Conservation (phyloP, 257 asterid genomes). For the Solanum chiquidenum region DNA sequence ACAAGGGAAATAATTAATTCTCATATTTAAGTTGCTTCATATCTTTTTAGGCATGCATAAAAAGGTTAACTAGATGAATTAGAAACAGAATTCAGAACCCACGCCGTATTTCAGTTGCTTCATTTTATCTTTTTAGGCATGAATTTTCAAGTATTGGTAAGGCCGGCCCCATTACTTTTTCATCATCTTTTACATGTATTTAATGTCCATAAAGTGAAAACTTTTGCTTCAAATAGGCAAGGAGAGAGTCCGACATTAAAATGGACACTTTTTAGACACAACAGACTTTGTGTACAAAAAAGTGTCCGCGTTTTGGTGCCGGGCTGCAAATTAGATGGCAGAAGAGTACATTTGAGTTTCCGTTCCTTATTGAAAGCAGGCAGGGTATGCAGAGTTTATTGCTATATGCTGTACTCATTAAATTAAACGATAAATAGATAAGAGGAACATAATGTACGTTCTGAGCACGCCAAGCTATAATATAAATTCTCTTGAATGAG, state of each 20-base stretch:
- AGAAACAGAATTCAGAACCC: neutral
- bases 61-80: neutral
- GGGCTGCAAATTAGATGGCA: neutral
- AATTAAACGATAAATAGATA: neutral
- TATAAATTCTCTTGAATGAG: neutral
- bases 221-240: neutral
- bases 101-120: neutral
- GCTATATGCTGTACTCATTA: neutral
- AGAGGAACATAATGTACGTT: neutral
- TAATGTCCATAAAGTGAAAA: neutral
- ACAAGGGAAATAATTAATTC: neutral
- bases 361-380: neutral
- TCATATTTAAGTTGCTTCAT: neutral
- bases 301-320: neutral
- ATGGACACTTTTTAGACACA: too few species aligned
- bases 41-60: neutral
- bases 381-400: neutral
- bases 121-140: neutral
- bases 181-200: neutral
- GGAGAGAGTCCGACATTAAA: neutral
- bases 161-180: neutral
- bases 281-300: neutral
- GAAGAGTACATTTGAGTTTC: neutral
- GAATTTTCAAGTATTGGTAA: neutral
- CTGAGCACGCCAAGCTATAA: neutral